Evolutionary conservation across 805 yeast genomes (phyloP).

Genomic region (Ogataea kodamae): DNA sequence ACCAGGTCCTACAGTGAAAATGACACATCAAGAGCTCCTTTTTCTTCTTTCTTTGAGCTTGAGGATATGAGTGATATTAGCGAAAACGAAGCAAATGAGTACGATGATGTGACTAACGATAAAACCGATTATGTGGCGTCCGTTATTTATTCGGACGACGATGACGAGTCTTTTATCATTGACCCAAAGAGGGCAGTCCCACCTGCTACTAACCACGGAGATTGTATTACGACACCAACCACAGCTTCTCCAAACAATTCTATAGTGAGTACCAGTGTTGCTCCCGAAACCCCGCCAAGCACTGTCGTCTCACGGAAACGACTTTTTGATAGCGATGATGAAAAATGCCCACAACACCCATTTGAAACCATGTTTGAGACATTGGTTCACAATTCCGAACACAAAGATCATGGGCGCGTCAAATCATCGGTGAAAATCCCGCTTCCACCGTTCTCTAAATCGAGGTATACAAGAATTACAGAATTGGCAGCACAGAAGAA

Average conservation of each 20-base stretch:
- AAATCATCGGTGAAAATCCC: conserved; percentile 19
- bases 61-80: conserved; percentile 22
- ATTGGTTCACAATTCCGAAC: conserved; percentile 5
- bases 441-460: conserved; percentile 12
- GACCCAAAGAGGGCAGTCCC: neutral
- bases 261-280: neutral
- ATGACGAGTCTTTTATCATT: neutral
- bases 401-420: conserved; percentile 7
- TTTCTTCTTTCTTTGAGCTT: conserved; percentile 18
- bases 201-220: neutral
- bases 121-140: conserved; percentile 1
- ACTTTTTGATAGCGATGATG: conserved; percentile 6
- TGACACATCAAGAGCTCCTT: conserved; percentile 8
- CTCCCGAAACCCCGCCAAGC: conserved; percentile 7
- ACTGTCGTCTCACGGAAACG: conserved; percentile 1
- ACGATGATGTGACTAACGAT: conserved; percentile 4
- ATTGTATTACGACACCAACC: neutral
- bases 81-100: conserved; percentile 13
- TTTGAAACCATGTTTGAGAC: conserved; percentile 2
- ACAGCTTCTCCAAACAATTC: conserved; percentile 5
- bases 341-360: neutral
- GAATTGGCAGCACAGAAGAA: conserved; percentile 17
- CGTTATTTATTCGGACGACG: conserved; percentile 2
- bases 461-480: conserved; percentile 14
- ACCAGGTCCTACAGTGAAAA: conserved; percentile 10